These are phyloP conservation scores for Penicillium verrucosum DNA, from an alignment of 2,329 filamentous ascomycete species.

Conservation along the genomic window DNA sequence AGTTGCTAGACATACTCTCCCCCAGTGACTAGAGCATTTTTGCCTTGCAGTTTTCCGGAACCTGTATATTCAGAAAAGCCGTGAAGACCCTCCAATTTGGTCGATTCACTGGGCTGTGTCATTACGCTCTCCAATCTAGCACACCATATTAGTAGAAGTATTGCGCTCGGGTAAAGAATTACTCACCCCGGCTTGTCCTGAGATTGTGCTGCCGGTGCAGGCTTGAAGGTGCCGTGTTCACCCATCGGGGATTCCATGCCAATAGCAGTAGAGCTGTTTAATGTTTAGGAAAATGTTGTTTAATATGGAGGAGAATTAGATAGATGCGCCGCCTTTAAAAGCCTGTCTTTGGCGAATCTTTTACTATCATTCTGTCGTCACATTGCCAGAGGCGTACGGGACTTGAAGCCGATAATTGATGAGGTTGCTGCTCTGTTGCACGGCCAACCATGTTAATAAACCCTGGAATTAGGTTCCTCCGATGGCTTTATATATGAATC, in stretches of 20 bases:
- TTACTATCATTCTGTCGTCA: slow-evolving; percentile 28
- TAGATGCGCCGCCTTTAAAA: not conserved
- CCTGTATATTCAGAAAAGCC: slow-evolving; percentile 41
- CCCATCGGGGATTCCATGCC: slow-evolving; percentile 26
- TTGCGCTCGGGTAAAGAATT: not conserved
- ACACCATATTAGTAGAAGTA: not conserved
- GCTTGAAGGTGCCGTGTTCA: slow-evolving; percentile 24
- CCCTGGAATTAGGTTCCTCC: not conserved
- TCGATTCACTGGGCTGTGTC: slow-evolving; percentile 33
- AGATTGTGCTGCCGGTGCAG: slow-evolving; percentile 21
- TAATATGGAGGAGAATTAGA: not conserved
- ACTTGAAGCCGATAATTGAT: not conserved
- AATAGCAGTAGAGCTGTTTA: not conserved
- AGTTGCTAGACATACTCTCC: slow-evolving; percentile 52
- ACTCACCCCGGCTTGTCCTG: slow-evolving; percentile 30
- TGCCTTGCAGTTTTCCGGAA: slow-evolving; percentile 50
- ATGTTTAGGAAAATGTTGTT: too few species aligned
- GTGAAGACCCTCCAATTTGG: slow-evolving; percentile 30
- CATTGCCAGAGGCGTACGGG: slow-evolving; percentile 12
- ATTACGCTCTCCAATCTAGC: slow-evolving; percentile 20
- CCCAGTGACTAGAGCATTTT: slow-evolving; percentile 55
- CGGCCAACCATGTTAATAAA: not conserved
- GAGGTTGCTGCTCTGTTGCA: not conserved
- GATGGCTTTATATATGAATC: not conserved
- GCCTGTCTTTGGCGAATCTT: not conserved